Conservation (phyloP, 1,139 yeast genomes). For the Torulaspora globosa region DNA sequence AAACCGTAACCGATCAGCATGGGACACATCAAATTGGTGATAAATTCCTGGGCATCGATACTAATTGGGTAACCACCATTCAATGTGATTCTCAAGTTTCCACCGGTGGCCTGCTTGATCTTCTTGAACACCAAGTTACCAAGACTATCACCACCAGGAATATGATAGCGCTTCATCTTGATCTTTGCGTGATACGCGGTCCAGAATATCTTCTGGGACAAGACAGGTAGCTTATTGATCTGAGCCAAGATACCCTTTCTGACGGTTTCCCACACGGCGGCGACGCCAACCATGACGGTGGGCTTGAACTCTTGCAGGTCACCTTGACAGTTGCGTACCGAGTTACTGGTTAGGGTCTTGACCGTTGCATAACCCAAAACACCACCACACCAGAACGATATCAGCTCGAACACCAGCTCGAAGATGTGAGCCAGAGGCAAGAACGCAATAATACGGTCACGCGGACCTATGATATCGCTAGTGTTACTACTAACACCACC, state of each 20-base stretch:
- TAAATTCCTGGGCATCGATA: constrained; percentile 77
- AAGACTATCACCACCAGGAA: constrained; percentile 67
- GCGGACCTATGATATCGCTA: constrained; percentile 46
- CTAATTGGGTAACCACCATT: constrained; percentile 97
- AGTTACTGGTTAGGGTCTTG: constrained; percentile 79
- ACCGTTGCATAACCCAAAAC: constrained; percentile 87
- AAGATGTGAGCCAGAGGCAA: constrained; percentile 95
- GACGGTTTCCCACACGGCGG: constrained; percentile 97
- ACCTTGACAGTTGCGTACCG: constrained; percentile 79
- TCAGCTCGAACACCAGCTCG: constrained; percentile 83
- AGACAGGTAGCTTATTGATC: constrained; percentile 59
- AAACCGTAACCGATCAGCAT: constrained; percentile 94
- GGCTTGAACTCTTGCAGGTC: constrained; percentile 88
- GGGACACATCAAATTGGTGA: constrained; percentile 75
- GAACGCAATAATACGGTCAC: constrained; percentile 77
- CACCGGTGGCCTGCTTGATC: constrained; percentile 94
- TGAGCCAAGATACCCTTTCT: constrained; percentile 87
- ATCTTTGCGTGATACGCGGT: constrained; percentile 72
- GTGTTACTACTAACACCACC: constrained; percentile 76
- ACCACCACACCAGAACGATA: constrained; percentile 85
- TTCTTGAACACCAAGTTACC: constrained; percentile 77
- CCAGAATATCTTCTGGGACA: constrained; percentile 86
- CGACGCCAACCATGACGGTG: constrained; percentile 95
- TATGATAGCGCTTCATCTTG: constrained; percentile 53
- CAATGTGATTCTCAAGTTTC: constrained; percentile 64